phyloP scores from a whole-genome alignment of 306 rosid species.

The Acacia crassicarpa region DNA sequence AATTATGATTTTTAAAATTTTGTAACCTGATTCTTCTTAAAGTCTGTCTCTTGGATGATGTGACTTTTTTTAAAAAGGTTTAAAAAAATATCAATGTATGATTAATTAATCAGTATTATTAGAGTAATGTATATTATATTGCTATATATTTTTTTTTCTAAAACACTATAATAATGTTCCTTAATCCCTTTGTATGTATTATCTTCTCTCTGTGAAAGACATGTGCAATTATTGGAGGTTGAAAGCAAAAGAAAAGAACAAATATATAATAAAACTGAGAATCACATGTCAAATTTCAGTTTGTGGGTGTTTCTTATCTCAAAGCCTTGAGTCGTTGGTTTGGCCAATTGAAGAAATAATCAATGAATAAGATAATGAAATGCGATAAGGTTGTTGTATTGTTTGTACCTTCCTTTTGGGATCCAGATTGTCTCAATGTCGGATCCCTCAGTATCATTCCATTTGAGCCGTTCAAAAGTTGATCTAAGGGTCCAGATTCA shows the following conservation, averaged over 20 bases:
- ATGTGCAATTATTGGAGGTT: not conserved
- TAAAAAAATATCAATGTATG: not conserved
- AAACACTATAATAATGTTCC: too few species aligned
- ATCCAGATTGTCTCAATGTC: too few species aligned
- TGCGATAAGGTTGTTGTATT: constrained; percentile 7
- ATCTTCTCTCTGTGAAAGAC: not conserved
- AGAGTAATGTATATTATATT: too few species aligned
- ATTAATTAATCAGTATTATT: not conserved
- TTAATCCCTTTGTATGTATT: not conserved
- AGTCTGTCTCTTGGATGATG: not conserved
- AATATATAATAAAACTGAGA: not conserved
- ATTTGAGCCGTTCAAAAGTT: too few species aligned
- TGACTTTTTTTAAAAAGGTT: not conserved
- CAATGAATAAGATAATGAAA: constrained; percentile 24
- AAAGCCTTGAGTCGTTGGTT: not conserved
- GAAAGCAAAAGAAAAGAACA: not conserved
- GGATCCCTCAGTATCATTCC: too few species aligned
- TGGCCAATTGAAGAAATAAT: constrained; percentile 25
- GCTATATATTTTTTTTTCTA: too few species aligned
- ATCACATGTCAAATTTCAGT: constrained; percentile 23
- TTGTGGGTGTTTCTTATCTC: not conserved
- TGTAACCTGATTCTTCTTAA: not conserved
- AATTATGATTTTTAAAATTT: not conserved
- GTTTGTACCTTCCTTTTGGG: not conserved
- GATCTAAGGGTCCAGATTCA: too few species aligned